These are phyloP conservation scores for Echeveria elegans DNA, from an alignment of 164 flowering plant genomes.

Conservation along the genomic window DNA sequence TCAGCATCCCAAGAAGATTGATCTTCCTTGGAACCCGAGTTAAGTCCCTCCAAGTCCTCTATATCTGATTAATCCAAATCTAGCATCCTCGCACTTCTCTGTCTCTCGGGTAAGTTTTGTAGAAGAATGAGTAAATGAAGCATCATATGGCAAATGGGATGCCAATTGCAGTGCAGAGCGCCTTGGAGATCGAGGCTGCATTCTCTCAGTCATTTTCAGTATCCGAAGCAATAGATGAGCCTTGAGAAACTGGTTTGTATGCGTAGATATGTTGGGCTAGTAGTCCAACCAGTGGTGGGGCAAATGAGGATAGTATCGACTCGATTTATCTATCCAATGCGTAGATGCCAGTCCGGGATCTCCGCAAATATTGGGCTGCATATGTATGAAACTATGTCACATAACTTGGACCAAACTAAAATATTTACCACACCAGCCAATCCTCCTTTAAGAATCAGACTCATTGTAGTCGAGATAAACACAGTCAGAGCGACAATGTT, in stretches of 20 bases:
- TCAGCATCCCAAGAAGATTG: neutral
- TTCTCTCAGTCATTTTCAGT: constrained; percentile 61
- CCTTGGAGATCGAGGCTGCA: constrained; percentile 78
- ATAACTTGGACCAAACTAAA: neutral
- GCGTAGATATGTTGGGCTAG: constrained; percentile 76
- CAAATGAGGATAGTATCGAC: constrained; percentile 81
- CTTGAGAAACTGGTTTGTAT: constrained; percentile 53
- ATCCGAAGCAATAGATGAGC: constrained; percentile 32
- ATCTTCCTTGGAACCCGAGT: neutral
- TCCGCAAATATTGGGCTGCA: constrained; percentile 94
- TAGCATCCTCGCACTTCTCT: constrained; percentile 66
- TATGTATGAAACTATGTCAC: neutral
- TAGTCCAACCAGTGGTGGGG: constrained; percentile 87
- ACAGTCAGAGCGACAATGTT: too few relatives aligned
- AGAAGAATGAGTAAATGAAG: constrained; percentile 69
- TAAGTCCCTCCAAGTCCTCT: constrained; percentile 32
- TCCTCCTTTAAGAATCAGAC: too few relatives aligned
- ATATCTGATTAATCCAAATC: constrained; percentile 66
- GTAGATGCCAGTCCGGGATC: constrained; percentile 76
- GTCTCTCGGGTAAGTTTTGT: constrained; percentile 78
- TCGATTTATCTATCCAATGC: constrained; percentile 89
- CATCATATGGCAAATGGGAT: constrained; percentile 76
- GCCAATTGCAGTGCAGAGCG: constrained; percentile 68
- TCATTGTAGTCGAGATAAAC: too few relatives aligned
- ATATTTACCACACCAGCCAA: too few relatives aligned